Percentiles rank a stretch among this genome's conserved stretches.
Evolutionary conservation across 192 early-diverging fungal genomes (phyloP).

Genomic region (Entophlyctis helioformis): DNA sequence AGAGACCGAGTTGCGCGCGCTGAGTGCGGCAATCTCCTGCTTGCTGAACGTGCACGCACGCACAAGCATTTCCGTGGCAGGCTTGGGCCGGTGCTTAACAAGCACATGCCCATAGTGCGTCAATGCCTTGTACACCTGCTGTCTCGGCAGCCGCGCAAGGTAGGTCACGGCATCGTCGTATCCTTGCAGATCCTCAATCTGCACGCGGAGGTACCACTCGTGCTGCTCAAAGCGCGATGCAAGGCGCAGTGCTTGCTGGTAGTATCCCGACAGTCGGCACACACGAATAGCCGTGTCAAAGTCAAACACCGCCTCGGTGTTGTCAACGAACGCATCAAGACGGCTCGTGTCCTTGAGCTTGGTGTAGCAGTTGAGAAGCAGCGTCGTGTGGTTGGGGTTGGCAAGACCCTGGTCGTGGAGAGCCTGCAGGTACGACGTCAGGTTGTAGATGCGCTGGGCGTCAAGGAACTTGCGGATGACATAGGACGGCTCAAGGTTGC

Average conservation of each 20-base stretch:
- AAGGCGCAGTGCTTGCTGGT: slow-evolving; percentile 82
- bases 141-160: slow-evolving; percentile 33
- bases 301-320: slow-evolving; percentile 56
- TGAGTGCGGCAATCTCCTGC: too few relatives aligned
- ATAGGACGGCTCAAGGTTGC: slow-evolving; percentile 88
- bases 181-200: slow-evolving; percentile 76
- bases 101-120: slow-evolving; percentile 28
- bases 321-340: slow-evolving; percentile 82
- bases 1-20: too few relatives aligned
- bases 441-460: slow-evolving; percentile 81
- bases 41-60: too few relatives aligned
- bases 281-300: slow-evolving; percentile 89
- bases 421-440: slow-evolving; percentile 81
- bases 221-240: slow-evolving; percentile 73
- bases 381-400: slow-evolving; percentile 89
- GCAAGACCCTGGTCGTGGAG: slow-evolving; percentile 79
- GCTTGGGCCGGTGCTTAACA: slow-evolving; percentile 26
- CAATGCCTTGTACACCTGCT: slow-evolving; percentile 12
- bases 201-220: slow-evolving; percentile 76
- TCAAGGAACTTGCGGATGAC: slow-evolving; percentile 94
- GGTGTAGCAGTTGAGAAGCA: slow-evolving; percentile 95
- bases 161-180: slow-evolving; percentile 68
- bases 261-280: slow-evolving; percentile 82
- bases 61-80: too few relatives aligned
- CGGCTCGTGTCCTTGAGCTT: slow-evolving; percentile 77